Evolutionary conservation across 2,329 filamentous ascomycete species (phyloP).

Genomic region (Ambrosiella beaveri): DNA sequence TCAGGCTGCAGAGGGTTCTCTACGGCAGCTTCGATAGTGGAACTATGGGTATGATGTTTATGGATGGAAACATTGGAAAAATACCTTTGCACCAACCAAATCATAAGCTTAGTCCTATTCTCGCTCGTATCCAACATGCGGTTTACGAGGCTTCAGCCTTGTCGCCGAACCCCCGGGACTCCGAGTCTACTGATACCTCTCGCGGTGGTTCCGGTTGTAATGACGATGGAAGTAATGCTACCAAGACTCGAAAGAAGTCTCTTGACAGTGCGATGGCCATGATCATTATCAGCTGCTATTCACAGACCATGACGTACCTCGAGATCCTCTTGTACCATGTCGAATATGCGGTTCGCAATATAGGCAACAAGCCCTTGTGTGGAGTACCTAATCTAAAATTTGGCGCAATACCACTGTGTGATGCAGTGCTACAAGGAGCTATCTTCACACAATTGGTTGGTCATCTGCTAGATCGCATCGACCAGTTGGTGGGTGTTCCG

Average conservation of each 20-base stretch:
- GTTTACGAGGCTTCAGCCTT: slow-evolving; percentile 1
- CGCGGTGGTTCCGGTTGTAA: background rate
- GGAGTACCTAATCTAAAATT: slow-evolving; percentile 16
- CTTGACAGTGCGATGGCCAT: slow-evolving; percentile 18
- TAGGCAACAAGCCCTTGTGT: slow-evolving; percentile 11
- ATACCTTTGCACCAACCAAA: background rate
- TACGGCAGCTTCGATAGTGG: slow-evolving; percentile 4
- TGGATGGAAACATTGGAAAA: slow-evolving; percentile 1
- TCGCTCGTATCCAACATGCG: slow-evolving; percentile 1
- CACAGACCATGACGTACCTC: slow-evolving; percentile 17
- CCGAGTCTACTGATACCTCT: background rate
- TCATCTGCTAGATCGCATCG: slow-evolving; percentile 17
- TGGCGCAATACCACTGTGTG: slow-evolving; percentile 16
- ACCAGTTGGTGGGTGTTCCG: slow-evolving; percentile 18
- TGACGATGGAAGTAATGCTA: background rate
- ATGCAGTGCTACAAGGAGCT: slow-evolving; percentile 17
- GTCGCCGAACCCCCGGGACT: background rate
- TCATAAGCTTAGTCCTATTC: background rate
- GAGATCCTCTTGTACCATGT: slow-evolving; percentile 16
- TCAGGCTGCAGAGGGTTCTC: slow-evolving; percentile 15
- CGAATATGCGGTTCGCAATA: slow-evolving; percentile 14
- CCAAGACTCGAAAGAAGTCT: background rate
- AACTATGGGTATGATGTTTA: background rate
- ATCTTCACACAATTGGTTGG: slow-evolving; percentile 18
- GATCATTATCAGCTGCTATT: slow-evolving; percentile 19